Percentiles rank a stretch among this genome's conserved stretches.
These are phyloP conservation scores for Pseudocercospora cruenta DNA, from an alignment of 2,329 filamentous ascomycete genomes.

Conservation along the genomic window DNA sequence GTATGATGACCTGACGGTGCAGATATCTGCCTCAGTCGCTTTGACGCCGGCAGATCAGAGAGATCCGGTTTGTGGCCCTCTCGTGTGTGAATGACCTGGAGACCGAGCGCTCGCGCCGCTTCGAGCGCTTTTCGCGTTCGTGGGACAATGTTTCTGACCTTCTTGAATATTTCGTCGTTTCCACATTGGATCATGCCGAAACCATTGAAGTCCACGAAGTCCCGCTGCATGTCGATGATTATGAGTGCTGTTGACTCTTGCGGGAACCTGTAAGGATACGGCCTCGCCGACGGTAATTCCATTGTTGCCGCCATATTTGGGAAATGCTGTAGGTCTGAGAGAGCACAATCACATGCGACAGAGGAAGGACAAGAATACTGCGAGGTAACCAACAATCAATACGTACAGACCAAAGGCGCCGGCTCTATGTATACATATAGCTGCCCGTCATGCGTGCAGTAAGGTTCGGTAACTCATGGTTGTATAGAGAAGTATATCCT, in stretches of 20 bases:
- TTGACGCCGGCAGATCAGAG: conserved; percentile 57
- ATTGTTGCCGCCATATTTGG: conserved; percentile 30
- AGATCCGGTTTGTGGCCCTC: conserved; percentile 57
- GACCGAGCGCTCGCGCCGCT: conserved; percentile 46
- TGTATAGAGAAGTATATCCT: background rate
- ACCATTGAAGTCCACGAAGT: conserved; percentile 55
- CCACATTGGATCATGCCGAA: conserved; percentile 56
- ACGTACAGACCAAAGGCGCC: background rate
- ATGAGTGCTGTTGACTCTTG: conserved; percentile 52
- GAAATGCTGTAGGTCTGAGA: background rate
- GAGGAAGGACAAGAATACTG: background rate
- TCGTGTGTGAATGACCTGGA: conserved; percentile 55
- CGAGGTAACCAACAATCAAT: background rate
- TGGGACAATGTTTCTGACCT: conserved; percentile 34
- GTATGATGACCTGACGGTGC: conserved; percentile 51
- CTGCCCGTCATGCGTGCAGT: background rate
- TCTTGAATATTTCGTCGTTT: conserved; percentile 42
- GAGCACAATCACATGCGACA: background rate
- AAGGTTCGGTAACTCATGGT: background rate
- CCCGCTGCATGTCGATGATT: conserved; percentile 58
- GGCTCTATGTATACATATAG: conserved; percentile 2
- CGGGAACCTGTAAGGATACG: conserved; percentile 55
- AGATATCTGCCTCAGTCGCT: conserved; percentile 53
- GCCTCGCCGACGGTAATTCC: conserved; percentile 40
- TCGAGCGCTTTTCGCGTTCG: conserved; percentile 43